Evolutionary conservation across 306 rosid species (phyloP).

Genomic region (Pterocarpus santalinus): DNA sequence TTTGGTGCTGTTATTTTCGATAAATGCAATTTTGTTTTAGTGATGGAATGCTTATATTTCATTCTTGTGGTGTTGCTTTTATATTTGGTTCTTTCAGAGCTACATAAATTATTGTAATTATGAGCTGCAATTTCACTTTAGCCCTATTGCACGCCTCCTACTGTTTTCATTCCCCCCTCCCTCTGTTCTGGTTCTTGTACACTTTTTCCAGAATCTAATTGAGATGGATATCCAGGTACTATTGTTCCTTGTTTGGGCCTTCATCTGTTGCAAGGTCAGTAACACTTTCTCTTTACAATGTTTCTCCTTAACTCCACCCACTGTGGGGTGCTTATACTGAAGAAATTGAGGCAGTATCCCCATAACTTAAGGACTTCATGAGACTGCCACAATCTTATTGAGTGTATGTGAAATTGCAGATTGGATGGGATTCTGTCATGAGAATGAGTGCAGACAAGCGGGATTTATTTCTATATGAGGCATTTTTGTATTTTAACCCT

Average conservation of each 20-base stretch:
- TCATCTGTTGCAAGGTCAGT: conserved; percentile 95
- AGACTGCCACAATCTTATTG: conserved; percentile 42
- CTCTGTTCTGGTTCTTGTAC: background rate
- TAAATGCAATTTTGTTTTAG: conserved; percentile 7
- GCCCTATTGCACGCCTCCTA: background rate
- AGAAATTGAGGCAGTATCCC: conserved; percentile 29
- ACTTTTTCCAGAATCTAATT: conserved; percentile 49
- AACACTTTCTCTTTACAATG: conserved; percentile 11
- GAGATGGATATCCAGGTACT: conserved; percentile 70
- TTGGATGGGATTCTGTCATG: conserved; percentile 99
- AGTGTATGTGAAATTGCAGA: conserved; percentile 58
- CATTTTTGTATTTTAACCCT: conserved; percentile 98
- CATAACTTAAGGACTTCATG: conserved; percentile 33
- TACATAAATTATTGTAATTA: conserved; percentile 2
- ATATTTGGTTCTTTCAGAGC: conserved; percentile 22
- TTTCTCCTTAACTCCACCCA: conserved; percentile 27
- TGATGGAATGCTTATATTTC: conserved; percentile 33
- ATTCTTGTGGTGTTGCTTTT: conserved; percentile 16
- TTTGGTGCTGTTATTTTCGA: conserved; percentile 30
- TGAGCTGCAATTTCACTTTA: conserved; percentile 27
- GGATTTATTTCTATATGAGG: conserved; percentile 91
- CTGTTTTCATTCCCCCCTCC: background rate
- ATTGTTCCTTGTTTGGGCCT: conserved; percentile 81
- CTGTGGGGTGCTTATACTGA: conserved; percentile 24
- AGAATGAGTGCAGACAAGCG: conserved; percentile 95